These are phyloP conservation scores for Phylloboletellus chloephorus DNA, from an alignment of 1,284 basidiomycete genomes.

Conservation along the genomic window DNA sequence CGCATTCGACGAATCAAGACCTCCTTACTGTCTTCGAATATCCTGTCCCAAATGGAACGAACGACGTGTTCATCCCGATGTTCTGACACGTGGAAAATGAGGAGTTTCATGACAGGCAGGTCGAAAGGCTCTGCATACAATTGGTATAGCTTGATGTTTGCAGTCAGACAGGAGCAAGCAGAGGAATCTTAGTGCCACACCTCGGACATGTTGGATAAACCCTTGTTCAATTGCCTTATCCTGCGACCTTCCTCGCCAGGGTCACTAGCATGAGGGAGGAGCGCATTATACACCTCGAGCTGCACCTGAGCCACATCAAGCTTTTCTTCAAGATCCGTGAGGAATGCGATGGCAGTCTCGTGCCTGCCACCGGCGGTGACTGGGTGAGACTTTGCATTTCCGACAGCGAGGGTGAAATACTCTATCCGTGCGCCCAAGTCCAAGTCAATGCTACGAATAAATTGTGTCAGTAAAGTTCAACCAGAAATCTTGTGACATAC, in stretches of 20 bases:
- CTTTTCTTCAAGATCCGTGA: slow-evolving; percentile 91
- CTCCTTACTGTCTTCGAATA: slow-evolving; percentile 71
- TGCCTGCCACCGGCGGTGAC: slow-evolving; percentile 68
- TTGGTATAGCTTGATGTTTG: slow-evolving; percentile 68
- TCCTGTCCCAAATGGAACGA: slow-evolving; percentile 82
- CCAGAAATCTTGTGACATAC: slow-evolving; percentile 40
- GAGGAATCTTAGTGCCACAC: slow-evolving; percentile 36
- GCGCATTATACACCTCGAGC: slow-evolving; percentile 73
- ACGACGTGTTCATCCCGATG: slow-evolving; percentile 82
- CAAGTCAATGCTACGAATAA: slow-evolving; percentile 53
- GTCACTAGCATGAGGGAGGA: slow-evolving; percentile 58
- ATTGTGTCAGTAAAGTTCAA: slow-evolving; percentile 3
- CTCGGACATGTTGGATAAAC: slow-evolving; percentile 65
- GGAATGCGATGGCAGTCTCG: slow-evolving; percentile 85
- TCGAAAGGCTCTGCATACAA: slow-evolving; percentile 86
- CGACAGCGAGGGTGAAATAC: slow-evolving; percentile 89
- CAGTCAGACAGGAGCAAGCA: slow-evolving; percentile 10
- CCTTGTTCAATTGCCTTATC: slow-evolving; percentile 50
- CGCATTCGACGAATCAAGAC: neutral
- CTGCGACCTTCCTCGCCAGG: slow-evolving; percentile 50
- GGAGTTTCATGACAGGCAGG: slow-evolving; percentile 78
- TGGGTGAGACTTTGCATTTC: slow-evolving; percentile 93
- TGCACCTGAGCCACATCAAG: slow-evolving; percentile 97
- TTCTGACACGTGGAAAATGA: slow-evolving; percentile 92
- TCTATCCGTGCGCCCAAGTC: slow-evolving; percentile 73